Evolutionary conservation across 2,329 filamentous ascomycete genomes (phyloP).

Genomic region (Fusarium musae): DNA sequence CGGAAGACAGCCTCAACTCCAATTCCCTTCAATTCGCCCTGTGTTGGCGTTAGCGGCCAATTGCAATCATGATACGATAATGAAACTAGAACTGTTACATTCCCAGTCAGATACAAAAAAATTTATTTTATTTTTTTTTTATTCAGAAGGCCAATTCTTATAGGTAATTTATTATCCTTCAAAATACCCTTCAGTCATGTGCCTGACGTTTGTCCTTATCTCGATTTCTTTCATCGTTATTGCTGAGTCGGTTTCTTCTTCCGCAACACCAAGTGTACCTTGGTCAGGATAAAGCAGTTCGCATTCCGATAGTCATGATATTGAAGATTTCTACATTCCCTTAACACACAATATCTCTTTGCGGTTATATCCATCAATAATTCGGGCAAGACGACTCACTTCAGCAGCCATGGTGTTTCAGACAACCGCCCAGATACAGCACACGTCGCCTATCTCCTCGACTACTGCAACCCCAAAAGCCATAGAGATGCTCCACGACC

Average conservation of each 20-base stretch:
- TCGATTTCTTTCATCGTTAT: not conserved
- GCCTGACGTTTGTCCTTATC: not conserved
- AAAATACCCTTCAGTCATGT: not conserved
- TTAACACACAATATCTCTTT: not conserved
- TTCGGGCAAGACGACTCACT: not conserved
- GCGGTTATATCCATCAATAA: no score
- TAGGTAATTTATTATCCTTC: not conserved
- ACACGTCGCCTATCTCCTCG: conserved; percentile 56
- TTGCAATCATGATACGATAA: not conserved
- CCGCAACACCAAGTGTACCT: not conserved
- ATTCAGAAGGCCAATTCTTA: not conserved
- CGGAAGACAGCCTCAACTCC: not conserved
- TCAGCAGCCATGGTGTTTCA: conserved; percentile 56
- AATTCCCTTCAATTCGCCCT: not conserved
- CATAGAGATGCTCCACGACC: conserved; percentile 62
- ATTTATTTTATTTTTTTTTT: not conserved
- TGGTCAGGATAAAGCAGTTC: not conserved
- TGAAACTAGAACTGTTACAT: conserved; percentile 10
- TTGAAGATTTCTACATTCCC: not conserved
- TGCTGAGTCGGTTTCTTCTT: conserved; percentile 3
- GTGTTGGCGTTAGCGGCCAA: not conserved
- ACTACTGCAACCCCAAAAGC: conserved; percentile 50
- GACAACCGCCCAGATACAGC: conserved; percentile 55
- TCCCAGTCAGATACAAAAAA: not conserved
- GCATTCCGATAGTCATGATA: not conserved